Evolutionary conservation across 208 protist species (phyloP).

Genomic region (Phytomonas sp.): DNA sequence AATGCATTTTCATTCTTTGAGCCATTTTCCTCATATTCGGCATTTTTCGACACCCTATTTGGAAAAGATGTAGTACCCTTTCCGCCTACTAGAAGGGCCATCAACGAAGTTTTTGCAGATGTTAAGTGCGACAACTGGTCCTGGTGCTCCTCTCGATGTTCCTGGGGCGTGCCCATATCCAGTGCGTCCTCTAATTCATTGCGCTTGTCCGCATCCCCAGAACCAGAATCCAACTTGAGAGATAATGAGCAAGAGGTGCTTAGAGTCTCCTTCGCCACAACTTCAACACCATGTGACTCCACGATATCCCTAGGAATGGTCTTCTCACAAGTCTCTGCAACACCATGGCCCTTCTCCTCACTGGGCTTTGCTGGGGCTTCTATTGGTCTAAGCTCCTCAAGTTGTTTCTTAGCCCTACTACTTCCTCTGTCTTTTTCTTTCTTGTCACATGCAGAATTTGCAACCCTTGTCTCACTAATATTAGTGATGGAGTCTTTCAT

Average conservation of each 20-base stretch:
- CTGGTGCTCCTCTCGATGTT: not conserved
- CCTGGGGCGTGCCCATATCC: not conserved
- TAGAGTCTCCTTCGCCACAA: not conserved
- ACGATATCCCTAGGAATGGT: not conserved
- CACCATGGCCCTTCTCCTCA: not conserved
- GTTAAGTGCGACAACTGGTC: not conserved
- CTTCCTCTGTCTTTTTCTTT: not conserved
- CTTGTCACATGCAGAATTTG: not conserved
- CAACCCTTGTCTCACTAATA: not conserved
- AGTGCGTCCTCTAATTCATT: not conserved
- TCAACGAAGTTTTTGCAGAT: not conserved
- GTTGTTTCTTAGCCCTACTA: not conserved
- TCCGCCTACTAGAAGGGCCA: not conserved
- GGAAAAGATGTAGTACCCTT: not conserved
- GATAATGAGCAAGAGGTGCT: not conserved
- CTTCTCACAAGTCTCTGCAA: not conserved
- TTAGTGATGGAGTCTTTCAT: not conserved
- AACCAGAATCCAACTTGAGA: not conserved
- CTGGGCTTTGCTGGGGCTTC: not conserved
- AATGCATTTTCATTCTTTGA: not conserved
- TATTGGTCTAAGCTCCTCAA: not conserved
- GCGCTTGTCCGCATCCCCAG: not conserved
- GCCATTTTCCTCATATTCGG: not conserved
- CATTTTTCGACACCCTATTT: not conserved
- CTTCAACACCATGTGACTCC: not conserved